These are phyloP conservation scores for Periglandula ipomoeae DNA, from an alignment of 2,329 filamentous ascomycete genomes.

Conservation along the genomic window DNA sequence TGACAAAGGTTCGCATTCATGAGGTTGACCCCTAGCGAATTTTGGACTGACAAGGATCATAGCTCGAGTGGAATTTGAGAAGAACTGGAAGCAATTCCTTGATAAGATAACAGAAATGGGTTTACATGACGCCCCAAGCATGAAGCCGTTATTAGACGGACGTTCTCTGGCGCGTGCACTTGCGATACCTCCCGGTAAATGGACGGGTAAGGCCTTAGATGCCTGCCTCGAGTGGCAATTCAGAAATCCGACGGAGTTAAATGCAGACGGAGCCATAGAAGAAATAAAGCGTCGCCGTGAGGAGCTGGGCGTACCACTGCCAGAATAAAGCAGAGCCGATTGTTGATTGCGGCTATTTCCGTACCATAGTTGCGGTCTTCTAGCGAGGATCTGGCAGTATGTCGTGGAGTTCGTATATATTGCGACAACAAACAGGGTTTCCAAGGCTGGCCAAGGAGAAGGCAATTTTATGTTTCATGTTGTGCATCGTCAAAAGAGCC, in stretches of 20 bases:
- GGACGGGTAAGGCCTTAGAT: conserved; percentile 74
- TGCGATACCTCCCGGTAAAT: conserved; percentile 63
- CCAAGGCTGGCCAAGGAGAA: no score
- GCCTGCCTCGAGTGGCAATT: conserved; percentile 84
- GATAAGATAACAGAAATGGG: conserved; percentile 45
- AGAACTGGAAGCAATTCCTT: conserved; percentile 45
- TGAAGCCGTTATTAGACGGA: conserved; percentile 65
- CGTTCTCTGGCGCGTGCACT: conserved; percentile 61
- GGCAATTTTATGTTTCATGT: no score
- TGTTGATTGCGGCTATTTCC: no score
- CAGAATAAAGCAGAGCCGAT: background rate
- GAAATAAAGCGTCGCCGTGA: conserved; percentile 43
- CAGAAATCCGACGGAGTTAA: conserved; percentile 58
- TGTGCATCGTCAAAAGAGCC: no score
- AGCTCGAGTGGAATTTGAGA: conserved; percentile 37
- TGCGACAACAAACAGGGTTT: no score
- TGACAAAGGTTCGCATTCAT: conserved; percentile 23
- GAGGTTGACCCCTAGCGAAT: background rate
- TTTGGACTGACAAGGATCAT: conserved; percentile 7
- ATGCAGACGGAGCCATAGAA: conserved; percentile 49
- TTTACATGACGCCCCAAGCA: conserved; percentile 45
- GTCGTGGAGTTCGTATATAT: no score
- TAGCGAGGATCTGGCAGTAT: no score
- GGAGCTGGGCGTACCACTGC: conserved; percentile 37
- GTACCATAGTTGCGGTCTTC: no score